Conservation (phyloP, 495 filamentous ascomycete genomes). For the Xylaria curta region DNA sequence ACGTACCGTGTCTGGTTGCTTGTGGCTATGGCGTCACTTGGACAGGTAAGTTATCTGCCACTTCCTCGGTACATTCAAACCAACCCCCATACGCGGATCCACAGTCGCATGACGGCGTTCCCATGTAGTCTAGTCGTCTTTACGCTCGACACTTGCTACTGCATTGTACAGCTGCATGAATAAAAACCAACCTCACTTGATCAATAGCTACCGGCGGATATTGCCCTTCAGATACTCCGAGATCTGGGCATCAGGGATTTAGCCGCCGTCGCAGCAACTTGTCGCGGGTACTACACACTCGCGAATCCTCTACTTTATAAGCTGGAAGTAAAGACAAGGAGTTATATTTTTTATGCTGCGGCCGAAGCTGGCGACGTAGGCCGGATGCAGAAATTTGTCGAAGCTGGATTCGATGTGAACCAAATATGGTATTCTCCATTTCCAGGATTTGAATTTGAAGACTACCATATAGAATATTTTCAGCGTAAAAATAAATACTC, state of each 20-base stretch:
- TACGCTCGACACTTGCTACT: not conserved
- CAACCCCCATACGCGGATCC: too few species aligned
- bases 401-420: not conserved
- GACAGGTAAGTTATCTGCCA: not conserved
- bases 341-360: not conserved
- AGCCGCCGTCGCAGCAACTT: not conserved
- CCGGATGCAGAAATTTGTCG: not conserved
- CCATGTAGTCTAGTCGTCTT: not conserved
- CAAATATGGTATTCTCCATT: not conserved
- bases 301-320: not conserved
- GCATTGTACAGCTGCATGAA: not conserved
- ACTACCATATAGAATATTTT: not conserved
- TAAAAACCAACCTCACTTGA: not conserved
- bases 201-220: not conserved
- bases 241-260: not conserved
- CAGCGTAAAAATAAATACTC: not conserved
- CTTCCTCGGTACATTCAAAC: too few species aligned
- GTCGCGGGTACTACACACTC: not conserved
- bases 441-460: not conserved
- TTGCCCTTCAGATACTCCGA: not conserved
- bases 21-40: not conserved
- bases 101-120: not conserved
- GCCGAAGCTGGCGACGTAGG: not conserved
- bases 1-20: not conserved
- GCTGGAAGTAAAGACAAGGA: not conserved